Conservation (phyloP, 2,329 filamentous ascomycete species). For the Aspergillus caelatus region DNA sequence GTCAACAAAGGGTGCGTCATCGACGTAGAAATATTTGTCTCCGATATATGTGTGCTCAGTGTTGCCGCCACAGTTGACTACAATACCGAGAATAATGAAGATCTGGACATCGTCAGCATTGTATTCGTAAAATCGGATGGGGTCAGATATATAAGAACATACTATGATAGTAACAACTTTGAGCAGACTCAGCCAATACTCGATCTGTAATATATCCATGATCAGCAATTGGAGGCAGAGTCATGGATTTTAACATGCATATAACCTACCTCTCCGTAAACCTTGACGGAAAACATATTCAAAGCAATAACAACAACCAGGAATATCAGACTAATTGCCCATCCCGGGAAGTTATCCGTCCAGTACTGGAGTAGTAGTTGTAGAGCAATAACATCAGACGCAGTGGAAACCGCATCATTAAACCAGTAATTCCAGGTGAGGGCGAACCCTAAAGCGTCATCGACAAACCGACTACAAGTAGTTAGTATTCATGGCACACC, state of each 20-base stretch:
- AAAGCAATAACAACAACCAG: slow-evolving; percentile 57
- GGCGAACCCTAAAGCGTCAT: slow-evolving; percentile 48
- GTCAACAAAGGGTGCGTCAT: slow-evolving; percentile 65
- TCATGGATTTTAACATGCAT: neutral
- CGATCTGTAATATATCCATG: slow-evolving; percentile 28
- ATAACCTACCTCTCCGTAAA: slow-evolving; percentile 55
- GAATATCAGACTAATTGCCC: slow-evolving; percentile 65
- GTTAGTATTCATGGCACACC: neutral
- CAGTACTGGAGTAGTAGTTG: slow-evolving; percentile 65
- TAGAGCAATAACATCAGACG: slow-evolving; percentile 62
- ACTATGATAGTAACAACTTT: slow-evolving; percentile 47
- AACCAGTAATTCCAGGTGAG: slow-evolving; percentile 60
- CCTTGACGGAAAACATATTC: slow-evolving; percentile 57
- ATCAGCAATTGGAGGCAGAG: slow-evolving; percentile 2
- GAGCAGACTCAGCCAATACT: slow-evolving; percentile 46
- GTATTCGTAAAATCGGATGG: slow-evolving; percentile 38
- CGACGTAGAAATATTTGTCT: slow-evolving; percentile 59
- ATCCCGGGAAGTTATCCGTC: slow-evolving; percentile 64
- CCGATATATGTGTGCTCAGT: slow-evolving; percentile 59
- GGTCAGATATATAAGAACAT: slow-evolving; percentile 19
- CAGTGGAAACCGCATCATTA: slow-evolving; percentile 64
- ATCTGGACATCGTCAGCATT: slow-evolving; percentile 38
- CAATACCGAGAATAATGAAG: slow-evolving; percentile 67
- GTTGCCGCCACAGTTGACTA: slow-evolving; percentile 62
- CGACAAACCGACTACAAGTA: slow-evolving; percentile 42